Percentiles rank a stretch among this genome's conserved stretches.
Evolutionary conservation across 1,284 basidiomycete species (phyloP).

Genomic region (Microbotryum lychnidis-dioicae): DNA sequence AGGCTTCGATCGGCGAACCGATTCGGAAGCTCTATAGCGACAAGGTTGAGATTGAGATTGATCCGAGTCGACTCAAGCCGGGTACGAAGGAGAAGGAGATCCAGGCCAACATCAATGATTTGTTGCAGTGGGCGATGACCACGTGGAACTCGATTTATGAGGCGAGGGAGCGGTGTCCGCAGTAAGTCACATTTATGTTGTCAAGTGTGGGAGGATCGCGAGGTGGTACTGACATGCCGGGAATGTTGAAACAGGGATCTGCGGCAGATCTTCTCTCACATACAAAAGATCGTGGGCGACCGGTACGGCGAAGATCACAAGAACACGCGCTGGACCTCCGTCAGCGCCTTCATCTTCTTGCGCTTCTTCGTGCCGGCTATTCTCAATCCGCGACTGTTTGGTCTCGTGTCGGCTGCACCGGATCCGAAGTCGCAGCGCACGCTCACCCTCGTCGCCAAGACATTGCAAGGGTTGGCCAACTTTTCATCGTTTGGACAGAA

Average conservation of each 20-base stretch:
- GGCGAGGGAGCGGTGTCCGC: constrained; percentile 60
- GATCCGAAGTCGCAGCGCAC: constrained; percentile 32
- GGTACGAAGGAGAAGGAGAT: constrained; percentile 55
- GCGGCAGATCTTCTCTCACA: constrained; percentile 59
- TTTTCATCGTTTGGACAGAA: constrained; percentile 36
- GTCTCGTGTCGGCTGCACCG: constrained; percentile 28
- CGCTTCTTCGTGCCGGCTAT: constrained; percentile 54
- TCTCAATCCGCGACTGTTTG: constrained; percentile 35
- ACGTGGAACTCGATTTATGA: constrained; percentile 71
- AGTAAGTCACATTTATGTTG: constrained; percentile 46
- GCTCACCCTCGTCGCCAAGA: constrained; percentile 35
- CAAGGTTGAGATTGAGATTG: constrained; percentile 65
- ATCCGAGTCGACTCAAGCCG: constrained; percentile 46
- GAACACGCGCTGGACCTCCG: constrained; percentile 61
- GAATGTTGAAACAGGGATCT: constrained; percentile 53
- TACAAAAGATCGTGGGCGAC: constrained; percentile 61
- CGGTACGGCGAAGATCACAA: constrained; percentile 44
- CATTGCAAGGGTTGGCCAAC: constrained; percentile 35
- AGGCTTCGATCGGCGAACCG: constrained; percentile 60
- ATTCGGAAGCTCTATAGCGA: constrained; percentile 61
- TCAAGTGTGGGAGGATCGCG: neutral
- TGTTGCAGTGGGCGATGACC: constrained; percentile 60
- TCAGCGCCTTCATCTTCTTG: constrained; percentile 75
- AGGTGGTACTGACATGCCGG: neutral
- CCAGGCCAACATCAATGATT: constrained; percentile 8